A percentile compares a stretch with the other conserved stretches of the same genome.
Conservation (phyloP, 257 asterid genomes). For the Ocimum tenuiflorum region DNA sequence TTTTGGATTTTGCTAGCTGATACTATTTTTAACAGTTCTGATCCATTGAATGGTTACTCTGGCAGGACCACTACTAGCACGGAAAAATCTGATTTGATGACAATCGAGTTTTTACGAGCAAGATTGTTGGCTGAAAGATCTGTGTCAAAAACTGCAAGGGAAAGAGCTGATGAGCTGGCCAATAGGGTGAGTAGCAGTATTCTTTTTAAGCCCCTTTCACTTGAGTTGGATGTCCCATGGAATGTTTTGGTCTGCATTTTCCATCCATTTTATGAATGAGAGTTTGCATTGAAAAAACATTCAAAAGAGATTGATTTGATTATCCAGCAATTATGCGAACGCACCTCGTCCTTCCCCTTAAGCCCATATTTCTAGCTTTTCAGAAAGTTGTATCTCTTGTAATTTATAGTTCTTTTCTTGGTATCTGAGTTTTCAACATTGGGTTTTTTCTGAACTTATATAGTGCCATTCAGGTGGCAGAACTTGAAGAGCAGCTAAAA, state of each 20-base stretch:
- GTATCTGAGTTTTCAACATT: background rate
- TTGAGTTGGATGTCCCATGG: background rate
- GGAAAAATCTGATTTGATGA: slow-evolving; percentile 66
- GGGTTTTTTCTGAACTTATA: slow-evolving; percentile 2
- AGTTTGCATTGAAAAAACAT: background rate
- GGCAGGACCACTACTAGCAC: slow-evolving; percentile 41
- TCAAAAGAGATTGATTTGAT: background rate
- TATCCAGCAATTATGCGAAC: background rate
- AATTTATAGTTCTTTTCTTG: background rate
- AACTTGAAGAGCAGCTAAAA: slow-evolving; percentile 80
- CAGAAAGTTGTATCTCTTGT: background rate
- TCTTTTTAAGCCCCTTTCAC: slow-evolving; percentile 5
- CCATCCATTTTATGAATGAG: background rate
- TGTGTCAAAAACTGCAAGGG: slow-evolving; percentile 63
- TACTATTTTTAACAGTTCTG: slow-evolving; percentile 13
- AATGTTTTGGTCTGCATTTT: background rate
- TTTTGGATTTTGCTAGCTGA: background rate
- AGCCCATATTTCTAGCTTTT: background rate
- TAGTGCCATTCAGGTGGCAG: slow-evolving; percentile 43
- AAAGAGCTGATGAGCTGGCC: slow-evolving; percentile 86
- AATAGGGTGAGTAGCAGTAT: slow-evolving; percentile 54
- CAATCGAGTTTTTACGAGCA: slow-evolving; percentile 80
- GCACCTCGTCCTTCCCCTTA: background rate
- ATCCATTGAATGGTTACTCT: slow-evolving; percentile 19
- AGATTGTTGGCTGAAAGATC: slow-evolving; percentile 87